Evolutionary conservation across 23 red algal species (phyloP).

Genomic region (Gracilaria vermiculophylla): DNA sequence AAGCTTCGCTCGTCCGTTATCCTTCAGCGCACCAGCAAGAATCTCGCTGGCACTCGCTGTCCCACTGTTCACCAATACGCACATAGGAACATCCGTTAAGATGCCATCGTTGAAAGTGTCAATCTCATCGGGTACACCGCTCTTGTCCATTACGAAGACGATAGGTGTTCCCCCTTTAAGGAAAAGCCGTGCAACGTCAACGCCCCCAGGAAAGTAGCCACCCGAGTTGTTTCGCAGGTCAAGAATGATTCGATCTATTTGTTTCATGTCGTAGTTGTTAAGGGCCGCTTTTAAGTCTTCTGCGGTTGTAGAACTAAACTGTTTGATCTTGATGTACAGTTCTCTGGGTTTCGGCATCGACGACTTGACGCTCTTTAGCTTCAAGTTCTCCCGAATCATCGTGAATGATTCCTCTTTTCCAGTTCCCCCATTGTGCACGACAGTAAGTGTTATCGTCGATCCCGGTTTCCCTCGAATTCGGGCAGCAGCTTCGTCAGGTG

Average conservation of each 20-base stretch:
- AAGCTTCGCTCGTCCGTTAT: slow-evolving; percentile 72
- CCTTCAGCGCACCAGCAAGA: slow-evolving; percentile 88
- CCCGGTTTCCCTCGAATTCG: slow-evolving; percentile 79
- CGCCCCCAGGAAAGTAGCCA: slow-evolving; percentile 93
- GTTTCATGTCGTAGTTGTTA: neutral
- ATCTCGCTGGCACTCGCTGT: slow-evolving; percentile 97
- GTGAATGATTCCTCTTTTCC: slow-evolving; percentile 32
- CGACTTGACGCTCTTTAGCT: slow-evolving; percentile 52
- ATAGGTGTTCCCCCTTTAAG: slow-evolving; percentile 65
- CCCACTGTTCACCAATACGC: slow-evolving; percentile 82
- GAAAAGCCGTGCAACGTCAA: slow-evolving; percentile 93
- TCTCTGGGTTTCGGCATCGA: slow-evolving; percentile 33
- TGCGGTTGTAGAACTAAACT: slow-evolving; percentile 86
- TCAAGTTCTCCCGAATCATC: slow-evolving; percentile 63
- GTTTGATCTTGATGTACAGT: slow-evolving; percentile 80
- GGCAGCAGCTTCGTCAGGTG: slow-evolving; percentile 92
- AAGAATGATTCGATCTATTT: slow-evolving; percentile 62
- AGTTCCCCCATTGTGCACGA: slow-evolving; percentile 36
- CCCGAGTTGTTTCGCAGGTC: slow-evolving; percentile 96
- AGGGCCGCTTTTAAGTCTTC: slow-evolving; percentile 67
- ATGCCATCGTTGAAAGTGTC: slow-evolving; percentile 23
- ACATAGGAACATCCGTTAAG: slow-evolving; percentile 38
- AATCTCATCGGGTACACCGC: slow-evolving; percentile 73
- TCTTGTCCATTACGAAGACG: slow-evolving; percentile 78
- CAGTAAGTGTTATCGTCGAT: slow-evolving; percentile 42